These are phyloP conservation scores for Fusarium compactum DNA, from an alignment of 2,329 filamentous ascomycete species.

Conservation along the genomic window DNA sequence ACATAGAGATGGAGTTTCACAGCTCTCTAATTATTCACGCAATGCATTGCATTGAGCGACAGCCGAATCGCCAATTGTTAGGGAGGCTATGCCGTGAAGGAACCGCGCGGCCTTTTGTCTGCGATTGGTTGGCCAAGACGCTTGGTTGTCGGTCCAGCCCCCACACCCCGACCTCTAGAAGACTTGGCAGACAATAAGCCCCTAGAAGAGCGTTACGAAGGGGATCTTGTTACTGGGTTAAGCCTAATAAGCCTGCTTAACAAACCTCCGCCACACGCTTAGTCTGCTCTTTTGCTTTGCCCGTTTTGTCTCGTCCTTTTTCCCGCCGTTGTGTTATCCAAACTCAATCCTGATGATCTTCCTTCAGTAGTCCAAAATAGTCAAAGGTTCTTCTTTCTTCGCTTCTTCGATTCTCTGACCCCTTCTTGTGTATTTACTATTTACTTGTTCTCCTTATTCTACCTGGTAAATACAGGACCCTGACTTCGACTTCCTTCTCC, in stretches of 20 bases:
- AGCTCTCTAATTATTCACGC: conserved; percentile 4
- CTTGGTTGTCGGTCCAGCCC: conserved; percentile 36
- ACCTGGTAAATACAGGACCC: conserved; percentile 8
- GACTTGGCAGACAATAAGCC: conserved; percentile 22
- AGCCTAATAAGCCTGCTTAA: conserved; percentile 7
- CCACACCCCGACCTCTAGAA: conserved; percentile 30
- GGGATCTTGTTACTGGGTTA: neutral
- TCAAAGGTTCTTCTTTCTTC: neutral
- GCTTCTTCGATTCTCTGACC: neutral
- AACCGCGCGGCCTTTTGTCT: conserved; percentile 36
- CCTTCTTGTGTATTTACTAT: conserved; percentile 1
- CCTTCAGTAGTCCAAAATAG: conserved; percentile 4
- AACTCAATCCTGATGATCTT: conserved; percentile 23
- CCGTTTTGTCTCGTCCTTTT: neutral
- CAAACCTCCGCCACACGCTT: conserved; percentile 36
- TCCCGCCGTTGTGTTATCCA: conserved; percentile 17
- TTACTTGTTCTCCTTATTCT: neutral
- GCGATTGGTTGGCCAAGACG: conserved; percentile 29
- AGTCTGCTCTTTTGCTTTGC: conserved; percentile 2
- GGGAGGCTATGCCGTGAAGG: conserved; percentile 33
- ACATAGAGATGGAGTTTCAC: conserved; percentile 11
- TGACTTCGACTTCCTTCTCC: conserved; percentile 21
- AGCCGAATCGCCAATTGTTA: conserved; percentile 6
- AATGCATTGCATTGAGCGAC: conserved; percentile 1
- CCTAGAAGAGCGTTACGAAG: conserved; percentile 9